Conservation (phyloP, 2,329 filamentous ascomycete species). For the Elsinoe fawcettii region DNA sequence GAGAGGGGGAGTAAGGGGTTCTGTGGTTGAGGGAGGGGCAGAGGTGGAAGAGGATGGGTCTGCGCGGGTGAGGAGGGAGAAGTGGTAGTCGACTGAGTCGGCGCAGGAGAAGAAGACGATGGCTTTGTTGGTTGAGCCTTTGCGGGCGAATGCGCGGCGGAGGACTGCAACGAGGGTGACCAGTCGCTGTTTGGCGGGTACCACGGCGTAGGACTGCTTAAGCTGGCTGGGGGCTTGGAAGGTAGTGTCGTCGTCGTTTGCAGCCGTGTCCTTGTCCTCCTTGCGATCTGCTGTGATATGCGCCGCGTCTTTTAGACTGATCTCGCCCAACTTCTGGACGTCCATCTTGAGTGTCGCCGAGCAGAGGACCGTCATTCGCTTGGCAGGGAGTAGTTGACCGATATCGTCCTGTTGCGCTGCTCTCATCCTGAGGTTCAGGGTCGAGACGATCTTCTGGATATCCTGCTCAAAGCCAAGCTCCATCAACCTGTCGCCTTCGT, state of each 20-base stretch:
- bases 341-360: constrained; percentile 98
- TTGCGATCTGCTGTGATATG: constrained; percentile 62
- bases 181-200: constrained; percentile 80
- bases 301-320: constrained; percentile 86
- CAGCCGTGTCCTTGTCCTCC: constrained; percentile 40
- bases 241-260: constrained; percentile 42
- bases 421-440: constrained; percentile 61
- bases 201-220: constrained; percentile 82
- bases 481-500: constrained; percentile 97
- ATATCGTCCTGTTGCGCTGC: constrained; percentile 53
- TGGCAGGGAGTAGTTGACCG: constrained; percentile 56
- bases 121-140: constrained; percentile 89
- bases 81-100: constrained; percentile 95
- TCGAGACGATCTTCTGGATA: constrained; percentile 75
- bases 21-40: neutral
- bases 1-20: neutral
- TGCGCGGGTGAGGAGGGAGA: constrained; percentile 62
- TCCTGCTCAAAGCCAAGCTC: constrained; percentile 96
- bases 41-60: constrained; percentile 18
- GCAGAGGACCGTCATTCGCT: constrained; percentile 81
- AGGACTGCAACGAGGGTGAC: constrained; percentile 80
- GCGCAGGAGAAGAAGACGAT: constrained; percentile 97
- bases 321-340: constrained; percentile 86
- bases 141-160: constrained; percentile 78
- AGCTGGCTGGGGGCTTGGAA: constrained; percentile 86